Evolutionary conservation across 2,329 filamentous ascomycete genomes (phyloP).

Genomic region (Botryotinia calthae): DNA sequence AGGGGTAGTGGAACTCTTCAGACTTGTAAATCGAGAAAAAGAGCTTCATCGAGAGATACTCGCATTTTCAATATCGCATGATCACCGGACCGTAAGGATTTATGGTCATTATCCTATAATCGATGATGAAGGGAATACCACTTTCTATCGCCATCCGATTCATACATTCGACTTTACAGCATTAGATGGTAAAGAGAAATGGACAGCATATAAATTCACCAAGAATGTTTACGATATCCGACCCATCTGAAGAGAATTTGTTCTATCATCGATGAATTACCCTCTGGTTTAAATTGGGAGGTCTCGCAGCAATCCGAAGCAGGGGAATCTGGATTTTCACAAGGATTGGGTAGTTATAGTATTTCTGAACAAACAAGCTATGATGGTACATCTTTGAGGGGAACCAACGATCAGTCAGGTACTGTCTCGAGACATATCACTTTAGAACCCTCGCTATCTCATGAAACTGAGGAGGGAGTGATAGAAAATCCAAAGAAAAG

Average conservation of each 20-base stretch:
- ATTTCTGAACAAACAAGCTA: background rate
- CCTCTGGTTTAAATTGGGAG: background rate
- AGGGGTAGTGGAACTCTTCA: slow-evolving; percentile 33
- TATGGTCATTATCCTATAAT: slow-evolving; percentile 39
- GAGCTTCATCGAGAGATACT: slow-evolving; percentile 41
- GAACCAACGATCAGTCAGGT: background rate
- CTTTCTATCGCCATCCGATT: slow-evolving; percentile 37
- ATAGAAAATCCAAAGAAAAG: background rate
- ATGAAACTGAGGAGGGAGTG: background rate
- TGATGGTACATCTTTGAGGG: background rate
- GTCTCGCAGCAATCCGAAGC: background rate
- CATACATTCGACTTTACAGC: slow-evolving; percentile 31
- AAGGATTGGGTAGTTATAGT: background rate
- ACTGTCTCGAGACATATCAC: background rate
- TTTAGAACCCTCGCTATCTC: background rate
- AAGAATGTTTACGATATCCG: slow-evolving; percentile 36
- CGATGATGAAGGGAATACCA: slow-evolving; percentile 20
- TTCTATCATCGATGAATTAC: slow-evolving; percentile 7
- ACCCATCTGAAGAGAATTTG: slow-evolving; percentile 37
- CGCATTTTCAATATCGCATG: slow-evolving; percentile 41
- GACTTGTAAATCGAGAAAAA: slow-evolving; percentile 23
- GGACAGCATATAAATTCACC: slow-evolving; percentile 27
- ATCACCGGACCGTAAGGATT: slow-evolving; percentile 32
- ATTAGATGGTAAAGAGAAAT: slow-evolving; percentile 36
- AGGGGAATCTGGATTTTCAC: background rate